Evolutionary conservation across 768 basidiomycete genomes (phyloP), one percentile per base, ranked within the genome.

Genomic region (Wakefieldia striispora): DNA sequence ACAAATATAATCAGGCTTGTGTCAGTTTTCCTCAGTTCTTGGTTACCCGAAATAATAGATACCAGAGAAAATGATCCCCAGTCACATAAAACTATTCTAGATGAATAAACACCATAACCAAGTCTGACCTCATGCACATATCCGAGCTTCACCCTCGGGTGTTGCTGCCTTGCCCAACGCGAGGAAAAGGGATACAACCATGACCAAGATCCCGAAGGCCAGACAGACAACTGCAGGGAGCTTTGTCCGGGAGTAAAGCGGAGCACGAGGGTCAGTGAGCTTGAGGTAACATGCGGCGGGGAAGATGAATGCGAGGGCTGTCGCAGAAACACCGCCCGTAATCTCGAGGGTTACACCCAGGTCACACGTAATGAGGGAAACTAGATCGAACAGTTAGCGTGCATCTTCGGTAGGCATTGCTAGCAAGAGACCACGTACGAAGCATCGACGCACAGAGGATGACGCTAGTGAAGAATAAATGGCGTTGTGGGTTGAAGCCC

Each of bases 311-410:
- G 95, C 95, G 10, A 97, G 79, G 0, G 92, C 83, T 0, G 93
- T 92, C 6, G 91, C 91, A 13, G 91, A 91, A 11, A 91, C 79
- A n/a, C 95, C 95, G n/a, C 97, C 97, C 0, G 94, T 95, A 38
- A 99, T 88, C 72, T 99, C 97, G 34, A 99, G 84, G 72, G 95
- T 97, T 39, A 97, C 87, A n/a, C 97, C 97, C 13, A 99, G 79
- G 67, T 99, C 95, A 64, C 94, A 97, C 1, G 95, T 97, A 49
- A 94, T 77, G 47, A 97, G 76, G 5, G 95, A 83, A 51, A 97
- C 94, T 95, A 63, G 13, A 42, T 33, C 46, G n/a, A 39, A 23
- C 13, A 26, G 45, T 45, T 43, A 44, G 42, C 17, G n/a, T 19
- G 19, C 31, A 31, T 24, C 19, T 19, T 40, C 21, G 14, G n/a